Percentiles rank a stretch among this genome's conserved stretches.
phyloP scores from a whole-genome alignment of 768 basidiomycete species.

The Naganishia vishniacii region DNA sequence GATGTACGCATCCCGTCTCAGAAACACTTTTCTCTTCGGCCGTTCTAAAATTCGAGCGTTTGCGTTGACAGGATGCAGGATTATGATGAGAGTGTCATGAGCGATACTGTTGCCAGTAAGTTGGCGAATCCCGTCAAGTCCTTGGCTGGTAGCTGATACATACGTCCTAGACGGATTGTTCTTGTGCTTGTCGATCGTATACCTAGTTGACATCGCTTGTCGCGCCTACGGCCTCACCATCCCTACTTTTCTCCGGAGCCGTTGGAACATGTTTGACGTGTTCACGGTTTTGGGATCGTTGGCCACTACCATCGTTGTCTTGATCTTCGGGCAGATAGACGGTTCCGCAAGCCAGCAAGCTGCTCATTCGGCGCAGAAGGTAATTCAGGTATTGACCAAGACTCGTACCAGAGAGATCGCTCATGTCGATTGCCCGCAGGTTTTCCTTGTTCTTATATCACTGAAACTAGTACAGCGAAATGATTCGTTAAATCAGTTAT shows the following conservation, averaged over 20 bases:
- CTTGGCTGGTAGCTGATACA: too few relatives aligned
- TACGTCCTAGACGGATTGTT: slow-evolving; percentile 79
- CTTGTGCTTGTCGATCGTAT: slow-evolving; percentile 64
- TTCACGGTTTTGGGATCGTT: slow-evolving; percentile 74
- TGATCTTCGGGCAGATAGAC: slow-evolving; percentile 30
- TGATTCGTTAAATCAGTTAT: slow-evolving; percentile 82
- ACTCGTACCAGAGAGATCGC: too few relatives aligned
- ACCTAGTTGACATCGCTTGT: slow-evolving; percentile 68
- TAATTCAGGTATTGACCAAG: too few relatives aligned
- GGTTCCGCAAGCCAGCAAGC: slow-evolving; percentile 28
- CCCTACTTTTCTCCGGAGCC: slow-evolving; percentile 75
- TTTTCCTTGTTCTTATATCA: slow-evolving; percentile 86
- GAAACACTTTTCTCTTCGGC: too few relatives aligned
- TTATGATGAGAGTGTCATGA: slow-evolving; percentile 55
- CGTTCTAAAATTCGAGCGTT: too few relatives aligned
- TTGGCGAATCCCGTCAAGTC: too few relatives aligned
- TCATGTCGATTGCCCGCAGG: too few relatives aligned
- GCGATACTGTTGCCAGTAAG: slow-evolving; percentile 62
- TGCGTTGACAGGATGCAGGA: slow-evolving; percentile 66
- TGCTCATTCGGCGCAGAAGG: slow-evolving; percentile 40
- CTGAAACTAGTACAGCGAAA: slow-evolving; percentile 90
- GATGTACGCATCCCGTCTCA: slow-evolving; percentile 53
- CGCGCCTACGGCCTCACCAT: slow-evolving; percentile 80
- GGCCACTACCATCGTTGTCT: slow-evolving; percentile 72
- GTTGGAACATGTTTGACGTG: slow-evolving; percentile 91